Evolutionary conservation across 129 eudicot species (phyloP).

Genomic region (Tanacetum coccineum): DNA sequence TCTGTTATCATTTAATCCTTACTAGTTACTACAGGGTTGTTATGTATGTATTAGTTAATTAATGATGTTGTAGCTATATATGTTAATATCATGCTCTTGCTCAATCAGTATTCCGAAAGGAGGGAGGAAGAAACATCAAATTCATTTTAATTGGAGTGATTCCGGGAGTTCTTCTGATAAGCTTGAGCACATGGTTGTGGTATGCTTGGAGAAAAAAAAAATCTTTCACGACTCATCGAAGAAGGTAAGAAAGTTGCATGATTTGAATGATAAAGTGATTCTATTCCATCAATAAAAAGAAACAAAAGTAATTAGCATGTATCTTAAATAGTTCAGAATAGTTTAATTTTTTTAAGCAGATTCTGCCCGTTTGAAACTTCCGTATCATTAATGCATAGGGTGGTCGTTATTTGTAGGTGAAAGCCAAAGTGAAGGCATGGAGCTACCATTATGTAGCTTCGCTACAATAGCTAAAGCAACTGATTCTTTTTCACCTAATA

Average conservation of each 20-base stretch:
- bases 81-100: slow-evolving; percentile 4
- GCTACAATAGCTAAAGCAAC: slow-evolving; percentile 28
- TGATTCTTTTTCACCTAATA: slow-evolving; percentile 14
- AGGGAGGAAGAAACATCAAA: slow-evolving; percentile 1
- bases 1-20: no score
- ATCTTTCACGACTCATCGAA: neutral
- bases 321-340: no score
- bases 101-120: slow-evolving; percentile 2
- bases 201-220: slow-evolving; percentile 23
- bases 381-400: neutral
- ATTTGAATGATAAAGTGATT: neutral
- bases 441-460: slow-evolving; percentile 26
- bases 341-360: no score
- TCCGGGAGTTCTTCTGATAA: slow-evolving; percentile 24
- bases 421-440: slow-evolving; percentile 11
- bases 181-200: slow-evolving; percentile 25
- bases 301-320: no score
- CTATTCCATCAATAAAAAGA: no score
- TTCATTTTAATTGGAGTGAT: slow-evolving; percentile 8
- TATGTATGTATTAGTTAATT: neutral
- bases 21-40: neutral
- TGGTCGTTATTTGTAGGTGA: neutral
- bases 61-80: neutral
- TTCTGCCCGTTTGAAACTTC: neutral
- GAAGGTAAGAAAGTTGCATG: slow-evolving; percentile 24